phyloP scores from a whole-genome alignment of 371 early-diverging fungal species.

The Apophysomyces variabilis region DNA sequence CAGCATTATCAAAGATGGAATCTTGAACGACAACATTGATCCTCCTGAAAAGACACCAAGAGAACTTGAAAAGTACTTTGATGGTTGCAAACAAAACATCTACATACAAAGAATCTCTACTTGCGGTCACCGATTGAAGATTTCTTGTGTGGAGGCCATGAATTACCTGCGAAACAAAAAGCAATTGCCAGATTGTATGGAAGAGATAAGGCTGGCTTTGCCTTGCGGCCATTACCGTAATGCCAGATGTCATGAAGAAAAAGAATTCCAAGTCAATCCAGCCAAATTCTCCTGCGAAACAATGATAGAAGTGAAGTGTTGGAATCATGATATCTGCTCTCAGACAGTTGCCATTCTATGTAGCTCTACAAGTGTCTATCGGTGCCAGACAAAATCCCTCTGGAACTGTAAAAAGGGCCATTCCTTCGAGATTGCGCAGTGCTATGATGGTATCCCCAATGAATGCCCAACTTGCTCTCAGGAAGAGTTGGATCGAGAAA shows the following conservation, averaged over 20 bases:
- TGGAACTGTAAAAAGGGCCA: background rate
- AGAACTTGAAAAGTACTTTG: background rate
- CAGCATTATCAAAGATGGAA: background rate
- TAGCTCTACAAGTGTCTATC: background rate
- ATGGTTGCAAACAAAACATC: background rate
- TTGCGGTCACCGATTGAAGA: background rate
- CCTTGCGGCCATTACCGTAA: background rate
- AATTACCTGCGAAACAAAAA: background rate
- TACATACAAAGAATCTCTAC: background rate
- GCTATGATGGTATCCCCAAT: background rate
- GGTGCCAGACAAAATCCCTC: background rate
- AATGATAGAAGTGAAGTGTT: background rate
- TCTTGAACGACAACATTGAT: background rate
- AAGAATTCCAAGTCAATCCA: background rate
- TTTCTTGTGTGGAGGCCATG: background rate
- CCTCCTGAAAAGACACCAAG: background rate
- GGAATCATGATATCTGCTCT: background rate
- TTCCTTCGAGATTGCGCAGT: background rate
- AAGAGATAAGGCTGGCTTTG: background rate
- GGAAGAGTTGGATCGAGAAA: background rate
- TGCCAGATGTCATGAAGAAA: background rate
- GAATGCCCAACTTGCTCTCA: background rate
- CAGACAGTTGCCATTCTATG: background rate
- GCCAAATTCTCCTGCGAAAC: background rate
- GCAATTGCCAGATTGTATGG: background rate